Evolutionary conservation across 1,284 basidiomycete species (phyloP).

Genomic region (Porphyrellus sp.): DNA sequence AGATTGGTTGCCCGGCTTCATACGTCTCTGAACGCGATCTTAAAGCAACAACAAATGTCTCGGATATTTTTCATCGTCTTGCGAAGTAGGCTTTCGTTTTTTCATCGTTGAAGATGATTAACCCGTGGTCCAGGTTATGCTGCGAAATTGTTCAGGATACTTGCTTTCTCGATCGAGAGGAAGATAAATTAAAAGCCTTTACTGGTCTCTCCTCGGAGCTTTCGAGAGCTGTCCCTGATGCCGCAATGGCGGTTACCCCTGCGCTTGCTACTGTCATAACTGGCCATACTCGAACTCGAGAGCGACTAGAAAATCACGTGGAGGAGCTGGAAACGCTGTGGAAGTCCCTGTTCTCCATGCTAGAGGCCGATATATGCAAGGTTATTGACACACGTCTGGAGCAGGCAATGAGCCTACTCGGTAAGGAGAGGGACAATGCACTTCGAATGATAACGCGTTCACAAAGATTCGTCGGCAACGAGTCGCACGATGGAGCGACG

Average conservation of each 20-base stretch:
- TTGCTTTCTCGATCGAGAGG: constrained; percentile 42
- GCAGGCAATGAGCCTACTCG: constrained; percentile 36
- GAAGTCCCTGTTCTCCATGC: constrained; percentile 42
- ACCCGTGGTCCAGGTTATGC: constrained; percentile 39
- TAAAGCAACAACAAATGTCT: constrained; percentile 12
- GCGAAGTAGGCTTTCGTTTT: constrained; percentile 38
- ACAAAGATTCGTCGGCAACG: constrained; percentile 16
- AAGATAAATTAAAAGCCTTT: constrained; percentile 42
- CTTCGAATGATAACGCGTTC: constrained; percentile 21
- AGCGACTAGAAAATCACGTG: constrained; percentile 39
- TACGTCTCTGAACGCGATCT: constrained; percentile 1
- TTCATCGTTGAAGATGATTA: constrained; percentile 7
- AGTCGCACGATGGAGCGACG: constrained; percentile 6
- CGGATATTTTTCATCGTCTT: constrained; percentile 35
- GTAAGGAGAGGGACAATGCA: constrained; percentile 35
- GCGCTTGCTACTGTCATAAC: constrained; percentile 44
- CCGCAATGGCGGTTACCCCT: constrained; percentile 41
- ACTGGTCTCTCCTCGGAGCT: constrained; percentile 47
- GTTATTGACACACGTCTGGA: constrained; percentile 41
- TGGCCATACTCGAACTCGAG: constrained; percentile 42
- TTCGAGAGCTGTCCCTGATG: constrained; percentile 41
- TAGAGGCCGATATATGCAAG: constrained; percentile 40
- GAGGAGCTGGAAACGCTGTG: constrained; percentile 42
- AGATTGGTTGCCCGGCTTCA: constrained; percentile 1
- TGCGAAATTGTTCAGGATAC: constrained; percentile 43